Evolutionary conservation across 192 early-diverging fungal genomes (phyloP).

Genomic region (Linnemannia exigua): DNA sequence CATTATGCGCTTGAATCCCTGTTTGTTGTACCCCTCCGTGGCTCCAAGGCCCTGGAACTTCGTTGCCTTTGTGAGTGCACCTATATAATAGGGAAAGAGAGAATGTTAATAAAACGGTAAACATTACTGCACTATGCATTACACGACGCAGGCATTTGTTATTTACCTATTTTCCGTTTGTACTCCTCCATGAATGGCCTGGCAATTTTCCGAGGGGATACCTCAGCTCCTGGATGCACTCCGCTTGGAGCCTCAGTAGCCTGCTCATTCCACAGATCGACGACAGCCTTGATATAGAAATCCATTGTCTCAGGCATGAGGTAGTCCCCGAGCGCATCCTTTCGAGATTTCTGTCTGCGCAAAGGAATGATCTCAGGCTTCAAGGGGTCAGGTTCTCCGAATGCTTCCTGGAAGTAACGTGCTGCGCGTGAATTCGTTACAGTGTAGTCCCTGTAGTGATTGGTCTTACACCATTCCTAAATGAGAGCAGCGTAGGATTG

Average conservation of each 20-base stretch:
- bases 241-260: not conserved
- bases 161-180: constrained; percentile 21
- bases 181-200: constrained; percentile 28
- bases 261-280: constrained; percentile 16
- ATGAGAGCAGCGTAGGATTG: no score
- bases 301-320: constrained; percentile 17
- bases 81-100: not conserved
- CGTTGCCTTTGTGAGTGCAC: not conserved
- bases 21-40: not conserved
- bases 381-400: constrained; percentile 8
- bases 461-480: not conserved
- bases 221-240: constrained; percentile 7
- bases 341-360: constrained; percentile 4
- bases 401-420: constrained; percentile 1
- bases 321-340: not conserved
- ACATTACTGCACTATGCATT: no score
- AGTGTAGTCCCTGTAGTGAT: constrained; percentile 15
- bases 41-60: constrained; percentile 2
- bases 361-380: not conserved
- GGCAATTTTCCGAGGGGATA: constrained; percentile 22
- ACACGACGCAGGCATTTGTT: no score
- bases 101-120: not conserved
- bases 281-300: constrained; percentile 6
- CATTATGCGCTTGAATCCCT: constrained; percentile 26
- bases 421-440: constrained; percentile 13